phyloP scores from a whole-genome alignment of 2,329 filamentous ascomycete genomes.

The Xylariaceae sp. region DNA sequence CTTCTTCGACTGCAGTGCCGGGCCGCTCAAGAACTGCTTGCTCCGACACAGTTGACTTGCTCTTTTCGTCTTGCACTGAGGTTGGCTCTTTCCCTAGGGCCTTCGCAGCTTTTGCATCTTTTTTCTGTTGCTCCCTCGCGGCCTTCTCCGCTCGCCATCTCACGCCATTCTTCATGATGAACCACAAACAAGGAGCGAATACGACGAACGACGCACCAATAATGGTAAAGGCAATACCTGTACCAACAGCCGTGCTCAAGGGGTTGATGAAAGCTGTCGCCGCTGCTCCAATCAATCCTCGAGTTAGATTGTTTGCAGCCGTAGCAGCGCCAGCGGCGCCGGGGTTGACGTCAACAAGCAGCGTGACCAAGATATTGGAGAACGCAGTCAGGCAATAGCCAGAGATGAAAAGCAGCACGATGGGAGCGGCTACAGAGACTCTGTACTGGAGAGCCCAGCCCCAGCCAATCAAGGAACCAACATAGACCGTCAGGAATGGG shows the following conservation, averaged over 20 bases:
- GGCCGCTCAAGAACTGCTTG: too few species aligned
- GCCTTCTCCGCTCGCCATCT: slow-evolving; percentile 25
- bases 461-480: slow-evolving; percentile 35
- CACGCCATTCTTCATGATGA: slow-evolving; percentile 29
- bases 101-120: slow-evolving; percentile 1
- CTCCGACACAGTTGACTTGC: slow-evolving; percentile 5
- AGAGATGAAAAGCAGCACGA: slow-evolving; percentile 35
- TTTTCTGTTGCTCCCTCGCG: slow-evolving; percentile 7
- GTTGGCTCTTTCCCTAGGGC: background rate
- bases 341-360: slow-evolving; percentile 44
- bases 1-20: too few species aligned
- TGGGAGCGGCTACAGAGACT: slow-evolving; percentile 32
- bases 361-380: slow-evolving; percentile 39
- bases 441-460: slow-evolving; percentile 34
- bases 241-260: slow-evolving; percentile 39
- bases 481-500: slow-evolving; percentile 42
- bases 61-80: slow-evolving; percentile 3
- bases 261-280: slow-evolving; percentile 40
- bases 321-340: slow-evolving; percentile 39
- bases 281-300: slow-evolving; percentile 41
- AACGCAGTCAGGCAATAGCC: slow-evolving; percentile 37
- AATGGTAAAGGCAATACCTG: slow-evolving; percentile 40
- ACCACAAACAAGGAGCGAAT: slow-evolving; percentile 30
- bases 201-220: slow-evolving; percentile 29
- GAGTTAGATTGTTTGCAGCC: slow-evolving; percentile 42